These are phyloP conservation scores for Tripterygium wilfordii DNA, from an alignment of 177 flowering plant genomes.

Conservation along the genomic window DNA sequence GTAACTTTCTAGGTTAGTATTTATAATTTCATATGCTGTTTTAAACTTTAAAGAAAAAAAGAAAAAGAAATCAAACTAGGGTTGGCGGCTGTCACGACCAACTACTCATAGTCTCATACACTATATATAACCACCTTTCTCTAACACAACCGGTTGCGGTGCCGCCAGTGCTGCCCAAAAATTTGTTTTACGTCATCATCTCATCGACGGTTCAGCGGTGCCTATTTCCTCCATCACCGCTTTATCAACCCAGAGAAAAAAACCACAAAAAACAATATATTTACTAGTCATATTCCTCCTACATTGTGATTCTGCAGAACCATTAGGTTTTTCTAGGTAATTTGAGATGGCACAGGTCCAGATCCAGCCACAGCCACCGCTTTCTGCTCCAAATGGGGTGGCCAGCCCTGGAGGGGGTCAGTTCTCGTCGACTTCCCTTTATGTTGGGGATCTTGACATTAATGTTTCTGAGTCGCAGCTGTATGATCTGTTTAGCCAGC, in stretches of 20 bases:
- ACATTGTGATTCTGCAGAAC: too few relatives aligned
- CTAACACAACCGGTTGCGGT: conserved; percentile 8
- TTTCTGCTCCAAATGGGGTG: conserved; percentile 5
- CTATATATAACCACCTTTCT: background rate
- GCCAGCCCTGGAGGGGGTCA: conserved; percentile 4
- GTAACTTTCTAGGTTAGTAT: too few relatives aligned
- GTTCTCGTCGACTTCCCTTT: conserved; percentile 24
- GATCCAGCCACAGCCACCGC: conserved; percentile 5
- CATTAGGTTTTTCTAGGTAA: too few relatives aligned
- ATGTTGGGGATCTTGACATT: conserved; percentile 28
- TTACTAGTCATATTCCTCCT: too few relatives aligned
- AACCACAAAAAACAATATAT: too few relatives aligned
- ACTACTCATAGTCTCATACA: background rate
- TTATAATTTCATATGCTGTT: too few relatives aligned
- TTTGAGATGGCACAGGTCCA: conserved; percentile 14
- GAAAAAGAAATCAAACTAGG: conserved; percentile 3
- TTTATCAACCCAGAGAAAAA: too few relatives aligned
- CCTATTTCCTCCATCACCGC: too few relatives aligned
- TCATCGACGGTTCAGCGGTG: too few relatives aligned
- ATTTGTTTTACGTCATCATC: too few relatives aligned
- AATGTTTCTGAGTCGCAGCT: conserved; percentile 31
- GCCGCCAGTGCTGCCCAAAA: conserved; percentile 13
- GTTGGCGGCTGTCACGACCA: conserved; percentile 4
- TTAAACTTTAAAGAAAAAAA: too few relatives aligned
- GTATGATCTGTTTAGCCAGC: conserved; percentile 26